phyloP scores from a whole-genome alignment of 2,329 filamentous ascomycete species.

The Periconia sp. region DNA sequence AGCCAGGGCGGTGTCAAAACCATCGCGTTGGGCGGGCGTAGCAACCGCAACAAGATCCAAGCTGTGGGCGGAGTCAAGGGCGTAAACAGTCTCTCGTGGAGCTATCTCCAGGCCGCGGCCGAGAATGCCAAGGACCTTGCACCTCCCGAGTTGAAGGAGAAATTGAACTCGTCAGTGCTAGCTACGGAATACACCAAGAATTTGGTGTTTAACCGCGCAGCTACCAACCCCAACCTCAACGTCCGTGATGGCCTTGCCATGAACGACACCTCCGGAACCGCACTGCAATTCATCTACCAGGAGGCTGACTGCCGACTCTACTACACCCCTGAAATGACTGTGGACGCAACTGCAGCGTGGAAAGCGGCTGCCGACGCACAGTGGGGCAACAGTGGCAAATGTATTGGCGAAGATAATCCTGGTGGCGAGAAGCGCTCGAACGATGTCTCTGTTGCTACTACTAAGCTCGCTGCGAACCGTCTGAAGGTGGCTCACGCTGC shows the following conservation, averaged over 20 bases:
- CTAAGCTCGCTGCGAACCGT: constrained; percentile 23
- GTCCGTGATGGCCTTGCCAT: constrained; percentile 37
- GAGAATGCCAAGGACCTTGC: constrained; percentile 19
- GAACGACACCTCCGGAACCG: constrained; percentile 33
- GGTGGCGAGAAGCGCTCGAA: constrained; percentile 16
- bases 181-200: constrained; percentile 27
- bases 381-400: constrained; percentile 36
- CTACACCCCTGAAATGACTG: constrained; percentile 46
- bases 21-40: constrained; percentile 55
- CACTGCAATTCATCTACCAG: constrained; percentile 45
- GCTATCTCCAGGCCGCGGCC: constrained; percentile 33
- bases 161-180: constrained; percentile 30
- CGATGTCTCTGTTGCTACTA: constrained; percentile 15
- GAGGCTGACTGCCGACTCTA: constrained; percentile 44
- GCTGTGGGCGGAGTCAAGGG: constrained; percentile 59
- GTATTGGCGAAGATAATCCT: constrained; percentile 27
- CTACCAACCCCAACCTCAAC: constrained; percentile 27
- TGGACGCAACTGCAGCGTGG: constrained; percentile 42
- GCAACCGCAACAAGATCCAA: constrained; percentile 53
- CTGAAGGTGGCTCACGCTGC: constrained; percentile 16
- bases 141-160: constrained; percentile 16
- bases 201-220: constrained; percentile 28
- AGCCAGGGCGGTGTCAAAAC: constrained; percentile 57
- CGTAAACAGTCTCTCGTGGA: constrained; percentile 39
- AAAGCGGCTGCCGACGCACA: constrained; percentile 41